These are phyloP conservation scores for Tricholomella constricta DNA, from an alignment of 768 basidiomycete genomes.

Conservation along the genomic window DNA sequence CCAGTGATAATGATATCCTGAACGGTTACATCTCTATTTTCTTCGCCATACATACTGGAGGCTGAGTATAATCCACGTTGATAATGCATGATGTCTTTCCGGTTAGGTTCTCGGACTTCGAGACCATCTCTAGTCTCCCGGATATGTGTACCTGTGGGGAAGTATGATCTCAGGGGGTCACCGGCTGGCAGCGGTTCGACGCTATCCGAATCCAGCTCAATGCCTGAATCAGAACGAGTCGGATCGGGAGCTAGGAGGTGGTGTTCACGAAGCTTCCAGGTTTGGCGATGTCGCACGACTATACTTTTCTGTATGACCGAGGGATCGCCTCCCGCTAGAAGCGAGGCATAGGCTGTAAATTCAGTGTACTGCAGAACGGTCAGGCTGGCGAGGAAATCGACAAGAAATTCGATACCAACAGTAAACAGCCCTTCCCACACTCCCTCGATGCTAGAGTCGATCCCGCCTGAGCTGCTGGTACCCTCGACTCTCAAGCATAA, in stretches of 20 bases:
- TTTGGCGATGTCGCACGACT: conserved; percentile 84
- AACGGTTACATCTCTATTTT: conserved; percentile 26
- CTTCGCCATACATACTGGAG: conserved; percentile 15
- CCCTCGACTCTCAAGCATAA: neutral
- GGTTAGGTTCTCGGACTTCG: conserved; percentile 46
- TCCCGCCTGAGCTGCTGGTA: conserved; percentile 2
- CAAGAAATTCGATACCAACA: conserved; percentile 39
- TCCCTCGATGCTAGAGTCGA: conserved; percentile 58
- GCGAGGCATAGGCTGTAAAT: conserved; percentile 79
- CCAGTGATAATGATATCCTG: conserved; percentile 72
- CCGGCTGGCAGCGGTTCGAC: conserved; percentile 52
- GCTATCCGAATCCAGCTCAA: conserved; percentile 31
- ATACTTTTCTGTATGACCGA: conserved; percentile 68
- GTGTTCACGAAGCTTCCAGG: conserved; percentile 85
- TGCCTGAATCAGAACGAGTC: conserved; percentile 32
- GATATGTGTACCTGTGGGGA: conserved; percentile 55
- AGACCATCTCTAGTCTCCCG: conserved; percentile 50
- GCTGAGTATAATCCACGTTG: conserved; percentile 22
- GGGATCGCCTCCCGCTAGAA: conserved; percentile 71
- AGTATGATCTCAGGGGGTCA: conserved; percentile 61
- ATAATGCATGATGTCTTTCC: conserved; percentile 31
- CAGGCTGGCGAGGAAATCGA: neutral
- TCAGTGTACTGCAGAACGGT: conserved; percentile 63
- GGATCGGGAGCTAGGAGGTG: conserved; percentile 45
- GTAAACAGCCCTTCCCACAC: conserved; percentile 82